These are phyloP conservation scores for Parietaria judaica DNA, from an alignment of 306 rosid species.

Conservation along the genomic window DNA sequence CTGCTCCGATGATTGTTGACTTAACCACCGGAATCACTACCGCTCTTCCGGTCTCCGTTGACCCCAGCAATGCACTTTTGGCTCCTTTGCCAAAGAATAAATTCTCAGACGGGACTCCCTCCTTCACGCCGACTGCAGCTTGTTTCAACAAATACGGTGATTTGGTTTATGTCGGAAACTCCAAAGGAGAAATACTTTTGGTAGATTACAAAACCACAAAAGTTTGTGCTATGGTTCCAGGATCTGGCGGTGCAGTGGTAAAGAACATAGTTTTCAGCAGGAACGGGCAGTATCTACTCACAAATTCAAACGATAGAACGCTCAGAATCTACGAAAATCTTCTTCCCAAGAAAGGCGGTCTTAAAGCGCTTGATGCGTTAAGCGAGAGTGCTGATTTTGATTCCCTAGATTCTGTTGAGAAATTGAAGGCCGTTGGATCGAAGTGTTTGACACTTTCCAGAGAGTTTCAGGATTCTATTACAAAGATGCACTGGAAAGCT, in stretches of 20 bases:
- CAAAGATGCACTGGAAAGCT: slow-evolving; percentile 98
- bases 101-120: slow-evolving; percentile 59
- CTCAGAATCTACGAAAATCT: slow-evolving; percentile 89
- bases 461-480: slow-evolving; percentile 91
- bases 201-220: slow-evolving; percentile 44
- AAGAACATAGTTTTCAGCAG: slow-evolving; percentile 91
- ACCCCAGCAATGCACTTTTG: slow-evolving; percentile 27
- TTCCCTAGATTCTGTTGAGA: slow-evolving; percentile 52
- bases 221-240: slow-evolving; percentile 65
- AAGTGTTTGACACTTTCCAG: slow-evolving; percentile 74
- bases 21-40: slow-evolving; percentile 60
- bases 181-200: slow-evolving; percentile 91
- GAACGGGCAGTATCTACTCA: slow-evolving; percentile 80
- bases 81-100: slow-evolving; percentile 58
- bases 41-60: slow-evolving; percentile 61
- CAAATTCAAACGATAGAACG: slow-evolving; percentile 86
- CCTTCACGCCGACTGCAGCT: slow-evolving; percentile 88
- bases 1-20: slow-evolving; percentile 91
- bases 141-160: slow-evolving; percentile 80
- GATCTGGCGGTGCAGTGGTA: slow-evolving; percentile 70
- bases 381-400: slow-evolving; percentile 19
- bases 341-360: slow-evolving; percentile 63
- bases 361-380: slow-evolving; percentile 41
- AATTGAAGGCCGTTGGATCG: slow-evolving; percentile 67
- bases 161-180: slow-evolving; percentile 85